Percentiles rank a stretch among this genome's conserved stretches.
phyloP scores from a whole-genome alignment of 352 stramenopile genomes.

The Phytopythium delawarense region DNA sequence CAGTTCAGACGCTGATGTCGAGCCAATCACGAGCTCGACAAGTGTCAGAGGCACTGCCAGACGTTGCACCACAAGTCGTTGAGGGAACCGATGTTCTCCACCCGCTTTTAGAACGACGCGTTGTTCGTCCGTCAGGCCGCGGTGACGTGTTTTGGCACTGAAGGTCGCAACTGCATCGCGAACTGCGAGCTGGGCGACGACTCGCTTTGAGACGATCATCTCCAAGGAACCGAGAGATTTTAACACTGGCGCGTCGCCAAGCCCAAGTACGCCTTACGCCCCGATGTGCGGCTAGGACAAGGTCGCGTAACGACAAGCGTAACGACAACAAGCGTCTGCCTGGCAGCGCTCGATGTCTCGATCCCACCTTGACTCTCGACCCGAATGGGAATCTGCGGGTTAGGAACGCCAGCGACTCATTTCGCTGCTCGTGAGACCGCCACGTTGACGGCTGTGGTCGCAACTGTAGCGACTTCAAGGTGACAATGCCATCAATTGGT shows the following conservation, averaged over 20 bases:
- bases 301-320: slow-evolving; percentile 20
- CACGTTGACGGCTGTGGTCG: not conserved
- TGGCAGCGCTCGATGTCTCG: not conserved
- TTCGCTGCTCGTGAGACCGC: not conserved
- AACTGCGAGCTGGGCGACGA: slow-evolving; percentile 22
- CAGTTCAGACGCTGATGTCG: not conserved
- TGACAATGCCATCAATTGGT: too few relatives aligned
- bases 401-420: not conserved
- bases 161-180: not conserved
- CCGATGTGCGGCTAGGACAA: slow-evolving; percentile 29
- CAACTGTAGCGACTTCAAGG: too few relatives aligned
- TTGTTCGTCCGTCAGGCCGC: not conserved
- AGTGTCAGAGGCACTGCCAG: not conserved
- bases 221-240: slow-evolving; percentile 14
- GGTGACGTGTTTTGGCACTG: too few relatives aligned
- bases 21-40: not conserved
- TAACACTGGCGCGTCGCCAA: not conserved
- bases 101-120: not conserved
- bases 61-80: not conserved
- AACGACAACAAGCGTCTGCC: slow-evolving; percentile 25
- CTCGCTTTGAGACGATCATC: slow-evolving; percentile 16
- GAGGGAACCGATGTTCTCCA: too few relatives aligned
- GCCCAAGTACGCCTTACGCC: slow-evolving; percentile 16
- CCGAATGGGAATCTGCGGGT: not conserved
- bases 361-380: not conserved